Percentiles rank a stretch among this genome's conserved stretches.
Conservation (phyloP, 257 asterid genomes). For the Marsdenia floribunda region DNA sequence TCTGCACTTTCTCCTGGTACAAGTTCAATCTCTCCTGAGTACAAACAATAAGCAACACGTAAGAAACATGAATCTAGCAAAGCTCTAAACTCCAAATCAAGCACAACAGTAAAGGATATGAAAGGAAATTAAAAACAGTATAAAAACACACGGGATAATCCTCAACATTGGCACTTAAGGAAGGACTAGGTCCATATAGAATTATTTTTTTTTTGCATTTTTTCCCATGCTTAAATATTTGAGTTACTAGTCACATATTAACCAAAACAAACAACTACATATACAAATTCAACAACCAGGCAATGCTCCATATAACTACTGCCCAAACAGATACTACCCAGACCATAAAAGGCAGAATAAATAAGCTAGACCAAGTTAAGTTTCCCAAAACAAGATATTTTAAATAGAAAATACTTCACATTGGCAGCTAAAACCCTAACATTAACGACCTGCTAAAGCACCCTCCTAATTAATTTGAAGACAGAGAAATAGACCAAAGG, state of each 20-base stretch:
- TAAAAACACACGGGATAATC: background rate
- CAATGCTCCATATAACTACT: background rate
- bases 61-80: constrained; percentile 9
- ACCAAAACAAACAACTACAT: background rate
- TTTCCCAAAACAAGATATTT: background rate
- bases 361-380: background rate
- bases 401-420: background rate
- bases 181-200: background rate
- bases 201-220: background rate
- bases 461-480: background rate
- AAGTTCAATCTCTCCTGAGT: constrained; percentile 74
- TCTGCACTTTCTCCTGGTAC: constrained; percentile 77
- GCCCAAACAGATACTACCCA: background rate
- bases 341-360: background rate
- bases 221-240: too few relatives aligned
- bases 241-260: too few relatives aligned
- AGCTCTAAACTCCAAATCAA: background rate
- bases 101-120: background rate
- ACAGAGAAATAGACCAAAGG: background rate
- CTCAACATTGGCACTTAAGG: background rate
- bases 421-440: background rate
- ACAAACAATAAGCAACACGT: constrained; percentile 10
- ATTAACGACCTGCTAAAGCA: background rate
- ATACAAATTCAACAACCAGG: constrained; percentile 2
- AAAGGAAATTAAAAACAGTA: background rate